A percentile compares a stretch with the other conserved stretches of the same genome.
Evolutionary conservation across 805 yeast species (phyloP).

Genomic region (Maudiozyma serrabonitensis): DNA sequence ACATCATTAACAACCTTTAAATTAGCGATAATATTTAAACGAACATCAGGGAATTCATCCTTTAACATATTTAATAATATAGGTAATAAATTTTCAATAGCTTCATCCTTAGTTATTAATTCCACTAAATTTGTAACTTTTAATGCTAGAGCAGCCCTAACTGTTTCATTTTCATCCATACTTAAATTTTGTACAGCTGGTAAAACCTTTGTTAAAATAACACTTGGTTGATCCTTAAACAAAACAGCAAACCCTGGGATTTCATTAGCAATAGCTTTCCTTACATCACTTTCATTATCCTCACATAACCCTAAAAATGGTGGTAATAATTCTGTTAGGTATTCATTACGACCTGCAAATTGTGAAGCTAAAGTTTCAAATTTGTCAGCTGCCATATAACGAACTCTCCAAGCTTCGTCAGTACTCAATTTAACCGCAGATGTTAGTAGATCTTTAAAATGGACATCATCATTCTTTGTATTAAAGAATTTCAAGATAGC

Average conservation of each 20-base stretch:
- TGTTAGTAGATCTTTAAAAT: constrained; percentile 51
- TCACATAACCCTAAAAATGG: constrained; percentile 71
- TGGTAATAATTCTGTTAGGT: constrained; percentile 39
- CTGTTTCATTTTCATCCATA: constrained; percentile 86
- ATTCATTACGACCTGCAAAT: constrained; percentile 47
- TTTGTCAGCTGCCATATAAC: constrained; percentile 96
- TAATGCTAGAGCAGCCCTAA: constrained; percentile 84
- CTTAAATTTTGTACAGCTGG: constrained; percentile 79
- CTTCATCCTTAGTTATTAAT: constrained; percentile 70
- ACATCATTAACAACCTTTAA: constrained; percentile 88
- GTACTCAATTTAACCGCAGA: constrained; percentile 62
- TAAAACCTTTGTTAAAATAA: constrained; percentile 58
- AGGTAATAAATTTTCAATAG: constrained; percentile 76
- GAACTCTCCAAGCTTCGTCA: constrained; percentile 96
- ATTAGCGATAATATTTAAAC: constrained; percentile 87
- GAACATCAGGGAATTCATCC: constrained; percentile 94
- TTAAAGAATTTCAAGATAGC: constrained; percentile 67
- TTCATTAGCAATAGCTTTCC: constrained; percentile 90
- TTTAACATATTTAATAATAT: constrained; percentile 86
- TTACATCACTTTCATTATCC: constrained; percentile 93
- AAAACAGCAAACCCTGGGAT: constrained; percentile 63
- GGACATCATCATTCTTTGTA: constrained; percentile 44
- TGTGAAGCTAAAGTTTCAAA: constrained; percentile 64
- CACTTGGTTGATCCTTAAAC: constrained; percentile 35
- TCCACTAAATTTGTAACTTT: constrained; percentile 84